phyloP scores from a whole-genome alignment of 2,329 filamentous ascomycete species.

The Penicillium sp. region DNA sequence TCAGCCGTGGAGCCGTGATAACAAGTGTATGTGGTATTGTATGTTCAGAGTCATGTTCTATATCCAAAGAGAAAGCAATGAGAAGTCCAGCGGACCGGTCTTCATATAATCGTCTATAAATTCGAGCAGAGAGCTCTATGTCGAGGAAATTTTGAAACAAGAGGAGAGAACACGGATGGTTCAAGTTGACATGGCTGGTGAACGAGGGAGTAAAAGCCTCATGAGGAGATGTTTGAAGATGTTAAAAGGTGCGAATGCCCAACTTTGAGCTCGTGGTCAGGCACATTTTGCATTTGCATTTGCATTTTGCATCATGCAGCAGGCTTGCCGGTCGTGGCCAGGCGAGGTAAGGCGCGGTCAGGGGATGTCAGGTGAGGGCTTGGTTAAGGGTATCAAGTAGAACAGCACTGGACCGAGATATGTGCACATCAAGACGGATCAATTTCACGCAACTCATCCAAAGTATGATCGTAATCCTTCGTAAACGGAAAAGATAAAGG shows the following conservation, averaged over 20 bases:
- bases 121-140: background rate
- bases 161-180: background rate
- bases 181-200: background rate
- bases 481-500: conserved; percentile 94
- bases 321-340: no score
- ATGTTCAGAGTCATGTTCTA: background rate
- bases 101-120: background rate
- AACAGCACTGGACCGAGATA: background rate
- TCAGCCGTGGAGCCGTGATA: no score
- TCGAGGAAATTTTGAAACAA: background rate
- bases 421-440: conserved; percentile 1
- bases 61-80: background rate
- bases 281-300: no score
- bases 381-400: background rate
- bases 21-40: background rate
- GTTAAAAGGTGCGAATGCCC: background rate
- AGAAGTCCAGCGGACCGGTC: background rate
- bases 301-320: no score
- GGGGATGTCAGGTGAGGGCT: no score
- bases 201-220: background rate
- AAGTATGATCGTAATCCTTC: conserved; percentile 74
- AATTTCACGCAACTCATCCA: conserved; percentile 25
- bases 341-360: no score
- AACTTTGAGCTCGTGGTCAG: background rate
- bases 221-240: background rate